Percentiles rank a stretch among this genome's conserved stretches.
phyloP scores from a whole-genome alignment of 139 green algal species.

The Chlorella sp. region DNA sequence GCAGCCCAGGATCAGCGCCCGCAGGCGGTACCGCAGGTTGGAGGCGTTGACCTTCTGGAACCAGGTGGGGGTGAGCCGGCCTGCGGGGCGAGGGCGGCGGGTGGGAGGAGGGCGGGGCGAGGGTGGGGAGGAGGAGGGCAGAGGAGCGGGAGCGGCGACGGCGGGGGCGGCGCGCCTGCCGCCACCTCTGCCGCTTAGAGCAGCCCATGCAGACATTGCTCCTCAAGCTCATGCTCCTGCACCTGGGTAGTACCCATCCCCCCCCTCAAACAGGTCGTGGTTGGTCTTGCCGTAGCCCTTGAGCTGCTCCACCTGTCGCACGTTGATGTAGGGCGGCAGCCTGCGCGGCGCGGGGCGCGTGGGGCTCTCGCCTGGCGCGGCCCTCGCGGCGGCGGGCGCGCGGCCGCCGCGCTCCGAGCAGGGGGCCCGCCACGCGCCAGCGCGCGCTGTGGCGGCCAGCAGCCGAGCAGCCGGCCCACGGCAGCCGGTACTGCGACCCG shows the following conservation, averaged over 20 bases:
- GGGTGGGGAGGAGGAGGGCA: neutral
- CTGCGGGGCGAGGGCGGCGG: neutral
- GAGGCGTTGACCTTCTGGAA: constrained; percentile 59
- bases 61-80: constrained; percentile 63
- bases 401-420: neutral
- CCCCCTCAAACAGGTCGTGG: constrained; percentile 22
- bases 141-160: neutral
- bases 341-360: neutral
- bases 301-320: neutral
- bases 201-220: neutral
- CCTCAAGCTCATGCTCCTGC: no score
- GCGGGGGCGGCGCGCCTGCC: neutral
- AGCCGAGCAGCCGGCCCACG: neutral
- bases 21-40: constrained; percentile 55
- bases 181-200: neutral
- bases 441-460: neutral
- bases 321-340: constrained; percentile 1
- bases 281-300: neutral
- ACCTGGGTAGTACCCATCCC: constrained; percentile 1
- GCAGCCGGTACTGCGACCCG: neutral
- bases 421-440: neutral
- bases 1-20: constrained; percentile 41
- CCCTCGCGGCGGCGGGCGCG: neutral
- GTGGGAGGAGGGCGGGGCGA: neutral
- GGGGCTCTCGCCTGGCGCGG: no score